Evolutionary conservation across 1,284 basidiomycete species (phyloP).

Genomic region (Omphalotus olearius): DNA sequence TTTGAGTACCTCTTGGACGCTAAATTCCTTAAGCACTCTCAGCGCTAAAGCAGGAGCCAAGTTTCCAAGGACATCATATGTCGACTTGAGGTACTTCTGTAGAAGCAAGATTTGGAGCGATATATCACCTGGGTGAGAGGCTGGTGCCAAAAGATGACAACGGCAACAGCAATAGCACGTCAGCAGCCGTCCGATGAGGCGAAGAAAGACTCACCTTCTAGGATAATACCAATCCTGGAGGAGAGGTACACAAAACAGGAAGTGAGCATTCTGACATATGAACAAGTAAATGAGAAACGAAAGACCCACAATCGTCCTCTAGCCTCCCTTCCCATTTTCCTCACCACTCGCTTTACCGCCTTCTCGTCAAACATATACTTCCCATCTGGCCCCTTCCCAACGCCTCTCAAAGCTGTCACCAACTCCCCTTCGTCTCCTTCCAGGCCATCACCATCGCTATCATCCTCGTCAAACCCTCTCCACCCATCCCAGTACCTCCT

Average conservation of each 20-base stretch:
- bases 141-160: conserved; percentile 25
- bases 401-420: conserved; percentile 43
- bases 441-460: conserved; percentile 4
- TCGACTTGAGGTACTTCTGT: conserved; percentile 75
- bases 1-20: conserved; percentile 60
- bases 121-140: conserved; percentile 75
- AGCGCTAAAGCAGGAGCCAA: conserved; percentile 67
- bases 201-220: conserved; percentile 42
- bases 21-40: conserved; percentile 62
- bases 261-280: conserved; percentile 2
- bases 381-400: conserved; percentile 27
- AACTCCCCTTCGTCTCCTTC: conserved; percentile 25
- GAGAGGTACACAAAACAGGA: conserved; percentile 19
- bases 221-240: conserved; percentile 51
- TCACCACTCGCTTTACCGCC: conserved; percentile 61
- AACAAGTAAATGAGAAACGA: conserved; percentile 8
- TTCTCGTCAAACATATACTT: conserved; percentile 60
- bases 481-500: conserved; percentile 13
- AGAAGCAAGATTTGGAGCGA: conserved; percentile 74
- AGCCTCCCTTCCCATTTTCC: conserved; percentile 58
- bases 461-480: conserved; percentile 22
- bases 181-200: conserved; percentile 3
- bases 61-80: conserved; percentile 77
- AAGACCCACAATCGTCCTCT: conserved; percentile 66
- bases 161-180: conserved; percentile 7